These are phyloP conservation scores for Malus sylvestris DNA, from an alignment of 306 rosid species.

Conservation along the genomic window DNA sequence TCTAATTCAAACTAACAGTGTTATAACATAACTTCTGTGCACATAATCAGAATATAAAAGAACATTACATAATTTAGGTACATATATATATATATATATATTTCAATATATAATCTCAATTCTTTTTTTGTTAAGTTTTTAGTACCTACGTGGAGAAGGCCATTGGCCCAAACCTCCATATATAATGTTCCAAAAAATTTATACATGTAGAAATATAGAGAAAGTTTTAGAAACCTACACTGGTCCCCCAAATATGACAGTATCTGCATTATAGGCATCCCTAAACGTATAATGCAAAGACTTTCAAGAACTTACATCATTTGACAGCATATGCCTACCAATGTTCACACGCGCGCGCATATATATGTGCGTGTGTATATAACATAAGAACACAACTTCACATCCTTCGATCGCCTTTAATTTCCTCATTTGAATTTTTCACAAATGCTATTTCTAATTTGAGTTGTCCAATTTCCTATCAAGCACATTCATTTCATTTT, in stretches of 20 bases:
- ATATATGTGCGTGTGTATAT: background rate
- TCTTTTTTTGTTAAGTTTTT: too few species aligned
- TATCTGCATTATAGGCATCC: background rate
- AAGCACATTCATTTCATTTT: background rate
- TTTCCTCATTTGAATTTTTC: background rate
- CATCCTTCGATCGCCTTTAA: background rate
- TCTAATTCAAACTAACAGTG: too few species aligned
- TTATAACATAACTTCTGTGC: background rate
- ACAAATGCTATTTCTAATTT: background rate
- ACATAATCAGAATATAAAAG: too few species aligned
- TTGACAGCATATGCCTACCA: background rate
- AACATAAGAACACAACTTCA: background rate
- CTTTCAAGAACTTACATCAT: background rate
- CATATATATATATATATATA: too few species aligned
- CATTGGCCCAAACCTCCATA: too few species aligned
- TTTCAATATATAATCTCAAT: too few species aligned
- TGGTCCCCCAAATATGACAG: too few species aligned
- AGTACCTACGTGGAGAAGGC: too few species aligned
- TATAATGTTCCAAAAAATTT: too few species aligned
- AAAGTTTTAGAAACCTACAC: too few species aligned
- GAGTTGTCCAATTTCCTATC: background rate
- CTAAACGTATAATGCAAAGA: background rate
- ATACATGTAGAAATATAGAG: too few species aligned
- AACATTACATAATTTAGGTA: too few species aligned
- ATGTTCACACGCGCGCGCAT: background rate